A percentile compares a stretch with the other conserved stretches of the same genome.
phyloP scores from a whole-genome alignment of 495 filamentous ascomycete genomes.

The Hyaloscypha hepaticicola region DNA sequence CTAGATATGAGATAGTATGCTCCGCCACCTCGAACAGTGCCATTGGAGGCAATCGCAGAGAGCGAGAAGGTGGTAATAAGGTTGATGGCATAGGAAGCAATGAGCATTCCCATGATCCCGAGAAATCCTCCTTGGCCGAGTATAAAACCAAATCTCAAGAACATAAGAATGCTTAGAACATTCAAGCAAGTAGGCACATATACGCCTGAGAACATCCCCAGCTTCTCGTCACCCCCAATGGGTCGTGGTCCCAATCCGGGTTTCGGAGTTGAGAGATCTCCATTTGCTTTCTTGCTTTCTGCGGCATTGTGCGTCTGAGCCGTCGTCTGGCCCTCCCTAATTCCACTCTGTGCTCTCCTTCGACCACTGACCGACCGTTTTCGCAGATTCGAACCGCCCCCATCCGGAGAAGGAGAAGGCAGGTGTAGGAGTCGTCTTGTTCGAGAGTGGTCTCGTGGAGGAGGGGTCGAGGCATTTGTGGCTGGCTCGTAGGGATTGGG shows the following conservation, averaged over 20 bases:
- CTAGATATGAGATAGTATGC: conserved; percentile 89
- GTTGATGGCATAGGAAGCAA: conserved; percentile 72
- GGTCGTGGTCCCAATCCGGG: conserved; percentile 44
- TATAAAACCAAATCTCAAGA: conserved; percentile 78
- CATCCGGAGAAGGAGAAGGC: conserved; percentile 4
- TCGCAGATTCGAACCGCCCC: conserved; percentile 5
- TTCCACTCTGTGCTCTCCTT: conserved; percentile 11
- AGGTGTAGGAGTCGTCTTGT: conserved; percentile 23
- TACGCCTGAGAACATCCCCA: conserved; percentile 75
- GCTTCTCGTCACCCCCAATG: conserved; percentile 53
- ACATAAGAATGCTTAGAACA: conserved; percentile 93
- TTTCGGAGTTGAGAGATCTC: conserved; percentile 26
- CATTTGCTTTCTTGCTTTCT: conserved; percentile 33
- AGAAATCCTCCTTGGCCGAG: conserved; percentile 75
- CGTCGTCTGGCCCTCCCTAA: conserved; percentile 28
- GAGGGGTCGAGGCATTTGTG: conserved; percentile 25
- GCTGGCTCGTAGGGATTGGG: conserved; percentile 39
- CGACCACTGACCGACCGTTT: conserved; percentile 21
- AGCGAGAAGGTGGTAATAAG: conserved; percentile 82
- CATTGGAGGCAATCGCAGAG: conserved; percentile 87
- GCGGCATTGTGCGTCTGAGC: conserved; percentile 28
- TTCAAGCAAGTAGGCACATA: conserved; percentile 86
- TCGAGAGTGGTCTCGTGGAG: conserved; percentile 24
- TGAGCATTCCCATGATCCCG: conserved; percentile 72
- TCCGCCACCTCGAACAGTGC: conserved; percentile 82